Percentiles rank a stretch among this genome's conserved stretches.
phyloP scores from a whole-genome alignment of 495 filamentous ascomycete genomes.

The Trichoderma asperelloides region DNA sequence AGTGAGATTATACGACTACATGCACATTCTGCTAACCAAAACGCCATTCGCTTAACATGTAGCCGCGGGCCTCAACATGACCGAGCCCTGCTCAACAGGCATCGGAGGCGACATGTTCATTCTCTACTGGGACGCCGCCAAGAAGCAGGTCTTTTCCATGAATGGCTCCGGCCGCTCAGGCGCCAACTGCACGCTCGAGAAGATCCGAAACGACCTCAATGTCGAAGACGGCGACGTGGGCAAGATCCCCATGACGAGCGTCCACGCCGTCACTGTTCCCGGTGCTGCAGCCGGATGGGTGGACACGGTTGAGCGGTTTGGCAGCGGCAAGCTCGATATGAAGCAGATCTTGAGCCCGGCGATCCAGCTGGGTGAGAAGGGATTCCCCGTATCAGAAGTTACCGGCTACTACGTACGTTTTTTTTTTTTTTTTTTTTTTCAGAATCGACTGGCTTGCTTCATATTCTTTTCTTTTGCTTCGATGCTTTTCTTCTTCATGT shows the following conservation, averaged over 20 bases:
- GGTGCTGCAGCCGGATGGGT: constrained; percentile 93
- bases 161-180: constrained; percentile 88
- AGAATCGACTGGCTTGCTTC: no score
- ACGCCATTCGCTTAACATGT: constrained; percentile 19
- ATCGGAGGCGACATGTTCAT: constrained; percentile 99
- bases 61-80: constrained; percentile 83
- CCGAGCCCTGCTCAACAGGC: constrained; percentile 88
- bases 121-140: constrained; percentile 81
- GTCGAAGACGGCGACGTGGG: constrained; percentile 51
- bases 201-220: constrained; percentile 59
- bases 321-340: constrained; percentile 74
- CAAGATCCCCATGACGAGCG: constrained; percentile 64
- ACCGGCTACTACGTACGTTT: constrained; percentile 58
- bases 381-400: constrained; percentile 81
- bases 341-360: constrained; percentile 74
- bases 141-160: constrained; percentile 68
- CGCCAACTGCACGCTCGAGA: constrained; percentile 56
- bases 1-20: neutral
- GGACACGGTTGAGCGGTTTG: constrained; percentile 84
- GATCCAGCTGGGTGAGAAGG: constrained; percentile 78
- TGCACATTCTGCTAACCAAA: neutral
- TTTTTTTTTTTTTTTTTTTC: neutral
- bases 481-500: neutral
- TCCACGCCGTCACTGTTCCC: constrained; percentile 76
- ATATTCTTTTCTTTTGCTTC: no score